Evolutionary conservation across 495 filamentous ascomycete species (phyloP).

Genomic region (Penicillium dipodomyicola): DNA sequence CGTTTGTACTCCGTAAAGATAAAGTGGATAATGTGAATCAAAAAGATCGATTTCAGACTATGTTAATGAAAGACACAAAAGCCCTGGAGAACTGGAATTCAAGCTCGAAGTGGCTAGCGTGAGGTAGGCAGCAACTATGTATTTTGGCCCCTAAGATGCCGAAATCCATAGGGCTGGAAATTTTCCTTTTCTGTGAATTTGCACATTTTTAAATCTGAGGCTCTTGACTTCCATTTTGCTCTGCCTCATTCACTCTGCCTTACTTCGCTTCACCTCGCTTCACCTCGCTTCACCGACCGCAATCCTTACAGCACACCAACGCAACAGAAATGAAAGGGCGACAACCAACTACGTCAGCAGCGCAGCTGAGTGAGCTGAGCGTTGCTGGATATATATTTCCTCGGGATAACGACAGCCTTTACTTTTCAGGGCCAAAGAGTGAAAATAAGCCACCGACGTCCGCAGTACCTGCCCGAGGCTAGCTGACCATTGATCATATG

Average conservation of each 20-base stretch:
- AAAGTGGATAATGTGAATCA: no score
- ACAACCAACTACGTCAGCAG: neutral
- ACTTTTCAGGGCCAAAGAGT: conserved; percentile 1
- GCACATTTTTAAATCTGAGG: neutral
- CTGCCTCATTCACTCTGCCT: neutral
- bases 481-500: neutral
- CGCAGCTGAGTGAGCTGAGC: neutral
- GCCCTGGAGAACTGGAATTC: neutral
- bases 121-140: neutral
- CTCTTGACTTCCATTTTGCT: neutral
- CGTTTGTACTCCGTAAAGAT: no score
- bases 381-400: neutral
- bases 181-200: neutral
- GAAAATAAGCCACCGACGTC: conserved; percentile 1
- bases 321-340: neutral
- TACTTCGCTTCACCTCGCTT: neutral
- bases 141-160: neutral
- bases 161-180: neutral
- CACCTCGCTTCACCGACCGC: neutral
- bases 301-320: neutral
- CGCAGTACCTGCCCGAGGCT: neutral
- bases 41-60: no score
- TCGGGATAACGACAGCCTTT: neutral
- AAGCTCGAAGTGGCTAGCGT: neutral
- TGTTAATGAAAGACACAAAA: neutral